phyloP scores from a whole-genome alignment of 768 basidiomycete genomes.

The Hygrocybe punicea region DNA sequence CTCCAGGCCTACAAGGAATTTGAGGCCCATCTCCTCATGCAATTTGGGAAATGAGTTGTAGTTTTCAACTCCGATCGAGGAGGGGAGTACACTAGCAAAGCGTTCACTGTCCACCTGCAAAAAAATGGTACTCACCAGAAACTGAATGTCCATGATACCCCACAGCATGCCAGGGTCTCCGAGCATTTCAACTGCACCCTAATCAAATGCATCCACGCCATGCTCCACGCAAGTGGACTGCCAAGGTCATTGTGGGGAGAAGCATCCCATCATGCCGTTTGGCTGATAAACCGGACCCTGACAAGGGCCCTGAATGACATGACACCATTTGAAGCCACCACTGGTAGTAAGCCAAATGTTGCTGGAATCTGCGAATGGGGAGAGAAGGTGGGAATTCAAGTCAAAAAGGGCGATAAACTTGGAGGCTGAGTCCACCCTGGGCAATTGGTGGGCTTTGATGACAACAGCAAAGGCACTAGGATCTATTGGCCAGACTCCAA shows the following conservation, averaged over 20 bases:
- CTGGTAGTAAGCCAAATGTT: slow-evolving; percentile 32
- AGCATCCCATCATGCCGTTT: slow-evolving; percentile 32
- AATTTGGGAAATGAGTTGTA: too few species aligned
- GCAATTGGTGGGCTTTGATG: slow-evolving; percentile 25
- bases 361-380: slow-evolving; percentile 31
- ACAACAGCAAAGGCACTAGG: slow-evolving; percentile 22
- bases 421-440: slow-evolving; percentile 16
- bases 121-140: slow-evolving; percentile 27
- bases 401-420: slow-evolving; percentile 26
- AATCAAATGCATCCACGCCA: slow-evolving; percentile 22
- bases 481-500: slow-evolving; percentile 34
- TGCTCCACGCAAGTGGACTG: slow-evolving; percentile 28
- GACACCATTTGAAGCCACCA: slow-evolving; percentile 14
- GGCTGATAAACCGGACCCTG: slow-evolving; percentile 34
- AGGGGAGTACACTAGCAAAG: slow-evolving; percentile 1
- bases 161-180: slow-evolving; percentile 31
- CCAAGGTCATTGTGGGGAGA: slow-evolving; percentile 41
- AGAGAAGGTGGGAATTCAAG: slow-evolving; percentile 30
- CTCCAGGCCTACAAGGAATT: too few species aligned
- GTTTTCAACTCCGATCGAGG: too few species aligned
- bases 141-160: slow-evolving; percentile 33
- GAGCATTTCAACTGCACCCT: slow-evolving; percentile 30
- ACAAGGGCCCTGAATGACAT: slow-evolving; percentile 25
- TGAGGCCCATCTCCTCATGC: too few species aligned
- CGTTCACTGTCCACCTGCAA: slow-evolving; percentile 23